These are phyloP conservation scores for Aschersonia sp. DNA, from an alignment of 2,329 filamentous ascomycete species.

Conservation along the genomic window DNA sequence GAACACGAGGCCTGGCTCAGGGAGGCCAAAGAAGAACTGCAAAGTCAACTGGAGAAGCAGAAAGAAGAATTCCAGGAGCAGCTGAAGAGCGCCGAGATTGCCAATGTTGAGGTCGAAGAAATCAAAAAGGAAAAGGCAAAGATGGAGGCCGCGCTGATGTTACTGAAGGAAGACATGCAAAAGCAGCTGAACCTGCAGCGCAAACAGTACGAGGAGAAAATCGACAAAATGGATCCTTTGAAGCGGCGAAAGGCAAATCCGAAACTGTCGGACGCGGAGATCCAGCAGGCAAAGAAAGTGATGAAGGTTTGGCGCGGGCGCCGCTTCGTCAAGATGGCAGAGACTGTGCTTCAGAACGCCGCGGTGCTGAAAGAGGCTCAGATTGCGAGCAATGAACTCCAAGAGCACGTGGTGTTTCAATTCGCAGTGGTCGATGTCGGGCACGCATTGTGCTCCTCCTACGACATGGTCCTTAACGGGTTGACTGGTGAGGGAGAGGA, in stretches of 20 bases:
- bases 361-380: conserved; percentile 87
- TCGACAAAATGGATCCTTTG: conserved; percentile 58
- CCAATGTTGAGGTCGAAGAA: conserved; percentile 67
- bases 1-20: conserved; percentile 64
- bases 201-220: conserved; percentile 68
- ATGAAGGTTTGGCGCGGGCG: conserved; percentile 67
- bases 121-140: conserved; percentile 67
- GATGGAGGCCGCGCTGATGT: conserved; percentile 70
- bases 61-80: conserved; percentile 72
- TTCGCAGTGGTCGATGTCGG: conserved; percentile 84
- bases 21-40: conserved; percentile 68
- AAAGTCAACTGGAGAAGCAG: conserved; percentile 66
- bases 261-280: conserved; percentile 56
- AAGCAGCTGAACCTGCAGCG: conserved; percentile 72
- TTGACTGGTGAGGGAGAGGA: conserved; percentile 77
- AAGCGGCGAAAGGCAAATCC: conserved; percentile 46
- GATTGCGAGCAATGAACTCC: conserved; percentile 93
- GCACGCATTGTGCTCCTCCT: conserved; percentile 80
- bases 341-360: conserved; percentile 77
- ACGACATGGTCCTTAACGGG: conserved; percentile 90
- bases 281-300: conserved; percentile 51
- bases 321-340: conserved; percentile 87
- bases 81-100: conserved; percentile 59
- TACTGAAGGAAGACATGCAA: conserved; percentile 80
- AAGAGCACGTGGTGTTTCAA: conserved; percentile 86